Evolutionary conservation across 495 filamentous ascomycete genomes (phyloP), one percentile per base, ranked within the genome.

Genomic region (Acidiella bohemica): DNA sequence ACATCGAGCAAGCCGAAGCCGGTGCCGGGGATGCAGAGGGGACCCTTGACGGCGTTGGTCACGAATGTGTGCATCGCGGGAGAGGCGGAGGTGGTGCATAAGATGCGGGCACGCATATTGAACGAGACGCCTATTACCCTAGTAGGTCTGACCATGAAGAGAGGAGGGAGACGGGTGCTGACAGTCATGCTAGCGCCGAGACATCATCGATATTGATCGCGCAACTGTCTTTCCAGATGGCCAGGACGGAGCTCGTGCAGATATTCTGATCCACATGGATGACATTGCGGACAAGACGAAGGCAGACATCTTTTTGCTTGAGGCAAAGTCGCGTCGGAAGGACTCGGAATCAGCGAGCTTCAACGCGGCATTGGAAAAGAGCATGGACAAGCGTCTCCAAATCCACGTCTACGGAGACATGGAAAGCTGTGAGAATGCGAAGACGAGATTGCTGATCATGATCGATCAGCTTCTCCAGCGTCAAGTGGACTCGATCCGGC

Each of bases 361-460:
- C 42, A 80, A 80, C 38, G 75, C 77, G 35, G 79, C 79, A 53
- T 60, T 73, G n/a, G 75, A 79, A 39, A 75, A 68, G 50, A 67
- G 67, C 39, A 58, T 78, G 44, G 84, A 93, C 53, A 76, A 85
- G 49, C 73, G 90, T 40, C 79, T 93, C 60, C 77, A 87, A 42
- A 79, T 94, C 39, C 81, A 80, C 39, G 92, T 97, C 47, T 96
- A 88, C 51, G 92, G 92, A 24, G 90, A 96, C 59, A 76, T 85
- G 67, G 80, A 96, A 62, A 93, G 82, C 55, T 78, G 82, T 7
- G 90, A 97, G 62, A 85, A 95, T 63, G 92, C 92, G 43, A 96
- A 96, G 71, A 94, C 86, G 1, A 70, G 88, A 44, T 76, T 95
- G 22, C 70, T 97, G 54, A 88, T 96, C 62, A 84, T 95, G 69